Percentiles rank a stretch among this genome's conserved stretches.
phyloP scores from a whole-genome alignment of 495 filamentous ascomycete species.

The Penicillium maclennaniae region DNA sequence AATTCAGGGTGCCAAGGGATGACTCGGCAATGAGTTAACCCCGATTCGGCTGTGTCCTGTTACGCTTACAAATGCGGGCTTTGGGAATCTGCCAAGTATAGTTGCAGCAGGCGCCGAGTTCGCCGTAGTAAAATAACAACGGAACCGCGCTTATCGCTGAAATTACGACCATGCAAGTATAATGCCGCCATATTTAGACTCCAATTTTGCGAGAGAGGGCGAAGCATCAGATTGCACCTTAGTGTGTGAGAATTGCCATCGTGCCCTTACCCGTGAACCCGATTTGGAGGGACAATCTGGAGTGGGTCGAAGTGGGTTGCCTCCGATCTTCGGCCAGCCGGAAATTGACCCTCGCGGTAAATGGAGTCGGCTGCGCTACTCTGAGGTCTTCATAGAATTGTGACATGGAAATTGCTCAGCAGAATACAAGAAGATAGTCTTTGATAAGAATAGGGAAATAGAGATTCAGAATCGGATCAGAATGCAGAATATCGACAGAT shows the following conservation, averaged over 20 bases:
- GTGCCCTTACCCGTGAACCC: neutral
- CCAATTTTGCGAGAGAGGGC: neutral
- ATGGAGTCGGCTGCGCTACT: neutral
- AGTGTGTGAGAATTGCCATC: neutral
- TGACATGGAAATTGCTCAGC: neutral
- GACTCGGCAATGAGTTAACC: slow-evolving; percentile 1
- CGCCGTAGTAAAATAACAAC: neutral
- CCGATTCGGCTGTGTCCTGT: neutral
- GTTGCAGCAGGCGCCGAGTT: neutral
- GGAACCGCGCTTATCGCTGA: slow-evolving; percentile 17
- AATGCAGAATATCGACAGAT: neutral
- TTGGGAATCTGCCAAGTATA: neutral
- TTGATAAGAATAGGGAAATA: neutral
- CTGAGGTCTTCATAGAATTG: neutral
- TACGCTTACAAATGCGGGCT: slow-evolving; percentile 10
- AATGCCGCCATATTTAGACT: neutral
- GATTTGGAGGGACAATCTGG: neutral
- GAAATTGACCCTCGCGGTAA: neutral
- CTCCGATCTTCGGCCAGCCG: slow-evolving; percentile 12
- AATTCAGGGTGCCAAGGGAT: neutral
- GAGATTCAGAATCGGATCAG: neutral
- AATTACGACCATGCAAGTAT: neutral
- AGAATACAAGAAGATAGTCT: neutral
- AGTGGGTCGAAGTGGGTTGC: slow-evolving; percentile 1
- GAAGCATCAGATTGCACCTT: neutral